Conservation (phyloP, 2,329 filamentous ascomycete species). For the Rhynchosporium secalis region DNA sequence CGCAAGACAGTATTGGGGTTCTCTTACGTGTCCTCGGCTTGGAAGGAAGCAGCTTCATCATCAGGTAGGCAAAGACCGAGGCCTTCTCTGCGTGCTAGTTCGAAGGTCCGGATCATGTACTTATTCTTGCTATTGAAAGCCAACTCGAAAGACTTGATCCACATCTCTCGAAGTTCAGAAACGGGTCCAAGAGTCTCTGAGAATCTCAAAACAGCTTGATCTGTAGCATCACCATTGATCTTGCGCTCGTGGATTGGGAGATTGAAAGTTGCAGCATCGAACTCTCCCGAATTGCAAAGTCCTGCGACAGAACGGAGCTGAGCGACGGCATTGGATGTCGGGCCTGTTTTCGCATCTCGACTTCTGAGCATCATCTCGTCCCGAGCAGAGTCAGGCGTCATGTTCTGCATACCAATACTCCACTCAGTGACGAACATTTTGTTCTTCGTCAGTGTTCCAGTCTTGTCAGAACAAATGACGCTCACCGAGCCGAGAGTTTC, state of each 20-base stretch:
- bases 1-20: background rate
- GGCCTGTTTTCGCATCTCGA: conserved; percentile 25
- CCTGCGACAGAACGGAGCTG: conserved; percentile 63
- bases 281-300: conserved; percentile 74
- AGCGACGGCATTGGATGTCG: conserved; percentile 47
- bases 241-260: conserved; percentile 60
- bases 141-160: conserved; percentile 66
- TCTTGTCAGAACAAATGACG: conserved; percentile 76
- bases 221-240: conserved; percentile 74
- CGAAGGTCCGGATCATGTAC: conserved; percentile 70
- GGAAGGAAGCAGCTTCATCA: conserved; percentile 36
- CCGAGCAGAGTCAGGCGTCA: conserved; percentile 50
- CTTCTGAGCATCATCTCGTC: conserved; percentile 42
- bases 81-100: conserved; percentile 44
- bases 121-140: conserved; percentile 85
- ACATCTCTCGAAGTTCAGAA: conserved; percentile 58
- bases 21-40: conserved; percentile 35
- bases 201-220: conserved; percentile 72
- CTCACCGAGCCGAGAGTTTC: conserved; percentile 74
- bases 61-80: conserved; percentile 43
- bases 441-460: conserved; percentile 69
- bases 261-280: conserved; percentile 64
- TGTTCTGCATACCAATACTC: conserved; percentile 53
- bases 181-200: conserved; percentile 65
- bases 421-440: conserved; percentile 73